Base-by-base conservation (phyloP, 1,284 basidiomycete species). In the Boletus smithii region DNA sequence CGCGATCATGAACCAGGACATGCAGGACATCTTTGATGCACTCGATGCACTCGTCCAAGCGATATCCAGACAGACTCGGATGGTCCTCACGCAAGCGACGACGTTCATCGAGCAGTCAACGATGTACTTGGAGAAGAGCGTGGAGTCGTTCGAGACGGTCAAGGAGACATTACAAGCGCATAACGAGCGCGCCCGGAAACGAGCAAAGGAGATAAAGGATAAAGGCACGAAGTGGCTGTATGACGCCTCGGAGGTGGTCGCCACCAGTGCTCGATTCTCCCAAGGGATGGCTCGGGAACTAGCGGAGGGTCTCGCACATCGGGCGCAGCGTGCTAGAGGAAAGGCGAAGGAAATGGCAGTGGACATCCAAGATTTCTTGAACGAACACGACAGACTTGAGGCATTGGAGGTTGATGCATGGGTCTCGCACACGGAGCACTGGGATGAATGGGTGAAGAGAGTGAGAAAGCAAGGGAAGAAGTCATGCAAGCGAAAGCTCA, bases 21-120 rank as follows among this genome's bases (percentile, higher is more conserved):
- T 83, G 41, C 70, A 75, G 42, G 83, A 85, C 56, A 69, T 84
- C 27, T 59, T 80, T 33, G 75, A 79, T 29, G 82, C 80, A 3
- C 69, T 86, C 20, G 83, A 87, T 54, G 79, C 75, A 1, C 72
- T 88, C 31, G 67, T 73, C 47, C 65, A 67, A 17, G 74, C 74
- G 27, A 76, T 88, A 46, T 59, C 58, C 29, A 61, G 58, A 32
- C 73, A 75, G 54, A 71, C 66, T 5, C 49, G 50, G 51, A 46
- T 60, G 41, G 29, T 63, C 44, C 66, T 71, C 7, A 60, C 60
- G 11, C 75, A 80, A 44, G 75, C 73, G n/a, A 63, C 70, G 26
- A 56, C 56, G 17, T 63, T 76, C 40, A 62, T 79, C 40, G 67
- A 72, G 47, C 72, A 79, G 37, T 79, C 77, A 13, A 72, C 71